phyloP scores from a whole-genome alignment of 306 rosid genomes.

The Mucuna pruriens region DNA sequence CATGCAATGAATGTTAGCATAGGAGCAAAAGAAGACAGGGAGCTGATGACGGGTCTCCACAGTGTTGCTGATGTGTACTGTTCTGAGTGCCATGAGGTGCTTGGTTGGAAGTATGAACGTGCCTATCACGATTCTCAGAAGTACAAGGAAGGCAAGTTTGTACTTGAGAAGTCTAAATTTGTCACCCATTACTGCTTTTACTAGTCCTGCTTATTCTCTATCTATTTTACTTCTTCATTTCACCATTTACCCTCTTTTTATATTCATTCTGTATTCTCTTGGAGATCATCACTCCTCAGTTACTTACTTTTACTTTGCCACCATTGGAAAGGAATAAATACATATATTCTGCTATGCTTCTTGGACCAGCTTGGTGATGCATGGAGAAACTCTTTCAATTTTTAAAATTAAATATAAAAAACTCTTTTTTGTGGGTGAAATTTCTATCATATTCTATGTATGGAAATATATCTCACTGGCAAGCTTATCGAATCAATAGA shows the following conservation, averaged over 20 bases:
- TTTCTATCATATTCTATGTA: background rate
- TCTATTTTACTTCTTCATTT: too few relatives aligned
- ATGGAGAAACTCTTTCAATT: background rate
- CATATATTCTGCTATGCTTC: background rate
- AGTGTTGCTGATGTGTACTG: slow-evolving; percentile 61
- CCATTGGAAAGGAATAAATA: background rate
- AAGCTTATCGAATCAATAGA: background rate
- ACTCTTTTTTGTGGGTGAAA: background rate
- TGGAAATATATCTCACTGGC: background rate
- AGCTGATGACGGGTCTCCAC: slow-evolving; percentile 60
- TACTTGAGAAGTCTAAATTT: slow-evolving; percentile 51
- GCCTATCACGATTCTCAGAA: slow-evolving; percentile 60
- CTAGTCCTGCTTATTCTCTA: too few relatives aligned
- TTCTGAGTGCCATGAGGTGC: slow-evolving; percentile 53
- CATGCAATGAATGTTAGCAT: slow-evolving; percentile 46
- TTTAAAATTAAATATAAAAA: background rate
- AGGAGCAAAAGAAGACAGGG: slow-evolving; percentile 53
- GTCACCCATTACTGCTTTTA: too few relatives aligned
- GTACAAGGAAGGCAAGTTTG: slow-evolving; percentile 52
- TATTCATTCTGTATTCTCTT: too few relatives aligned
- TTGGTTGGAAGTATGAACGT: slow-evolving; percentile 74
- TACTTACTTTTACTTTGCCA: too few relatives aligned
- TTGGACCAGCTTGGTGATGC: slow-evolving; percentile 8
- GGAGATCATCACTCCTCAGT: too few relatives aligned
- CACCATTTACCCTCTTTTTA: too few relatives aligned